Evolutionary conservation across 345 rosid genomes (phyloP).

Genomic region (Noccaea bulbosa): DNA sequence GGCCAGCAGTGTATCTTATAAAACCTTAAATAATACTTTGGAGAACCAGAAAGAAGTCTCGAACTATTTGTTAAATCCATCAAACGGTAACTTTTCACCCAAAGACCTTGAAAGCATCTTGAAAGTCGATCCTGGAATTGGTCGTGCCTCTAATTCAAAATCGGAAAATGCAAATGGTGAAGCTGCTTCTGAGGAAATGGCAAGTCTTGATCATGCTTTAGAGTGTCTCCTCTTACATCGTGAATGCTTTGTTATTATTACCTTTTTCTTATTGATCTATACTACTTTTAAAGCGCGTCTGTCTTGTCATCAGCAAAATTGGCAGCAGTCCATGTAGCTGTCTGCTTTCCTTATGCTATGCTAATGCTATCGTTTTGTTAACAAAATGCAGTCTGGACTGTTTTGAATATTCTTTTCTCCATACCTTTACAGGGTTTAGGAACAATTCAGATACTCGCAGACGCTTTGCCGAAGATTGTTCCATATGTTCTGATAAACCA

Average conservation of each 20-base stretch:
- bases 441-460: slow-evolving; percentile 96
- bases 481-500: slow-evolving; percentile 97
- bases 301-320: slow-evolving; percentile 12
- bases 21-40: slow-evolving; percentile 39
- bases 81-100: slow-evolving; percentile 45
- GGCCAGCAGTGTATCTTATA: slow-evolving; percentile 26
- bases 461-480: slow-evolving; percentile 95
- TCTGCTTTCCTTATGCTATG: slow-evolving; percentile 19
- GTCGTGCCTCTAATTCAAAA: slow-evolving; percentile 47
- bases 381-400: slow-evolving; percentile 15
- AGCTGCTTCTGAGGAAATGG: slow-evolving; percentile 59
- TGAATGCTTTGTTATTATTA: slow-evolving; percentile 15
- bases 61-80: slow-evolving; percentile 41
- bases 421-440: slow-evolving; percentile 68
- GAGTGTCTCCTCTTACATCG: slow-evolving; percentile 28
- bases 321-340: slow-evolving; percentile 12
- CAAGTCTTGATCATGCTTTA: slow-evolving; percentile 49
- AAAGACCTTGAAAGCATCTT: slow-evolving; percentile 45
- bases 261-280: slow-evolving; percentile 20
- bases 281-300: neutral
- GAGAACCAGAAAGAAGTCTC: slow-evolving; percentile 45
- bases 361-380: slow-evolving; percentile 20
- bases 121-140: slow-evolving; percentile 54
- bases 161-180: slow-evolving; percentile 52
- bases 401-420: slow-evolving; percentile 29